phyloP scores from a whole-genome alignment of 495 filamentous ascomycete genomes.

The Aspergillus homomorphus region DNA sequence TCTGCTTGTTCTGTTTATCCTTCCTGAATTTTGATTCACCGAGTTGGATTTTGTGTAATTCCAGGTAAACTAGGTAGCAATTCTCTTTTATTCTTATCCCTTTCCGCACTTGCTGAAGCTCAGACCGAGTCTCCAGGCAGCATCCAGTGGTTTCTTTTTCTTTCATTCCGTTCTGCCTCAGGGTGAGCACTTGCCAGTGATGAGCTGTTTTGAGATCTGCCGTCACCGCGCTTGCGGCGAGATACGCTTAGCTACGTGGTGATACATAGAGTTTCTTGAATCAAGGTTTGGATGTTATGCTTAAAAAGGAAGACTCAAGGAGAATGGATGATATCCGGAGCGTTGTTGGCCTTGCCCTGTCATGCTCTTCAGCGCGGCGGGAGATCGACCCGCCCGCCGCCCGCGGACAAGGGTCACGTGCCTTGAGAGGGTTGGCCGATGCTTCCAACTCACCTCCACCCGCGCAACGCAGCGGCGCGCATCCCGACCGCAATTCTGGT shows the following conservation, averaged over 20 bases:
- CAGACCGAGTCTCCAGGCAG: background rate
- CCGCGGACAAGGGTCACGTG: conserved; percentile 1
- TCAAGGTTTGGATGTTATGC: too few species aligned
- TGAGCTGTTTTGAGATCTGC: too few species aligned
- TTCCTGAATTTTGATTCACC: background rate
- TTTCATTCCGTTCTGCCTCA: too few species aligned
- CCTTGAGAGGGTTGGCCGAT: background rate
- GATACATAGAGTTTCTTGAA: too few species aligned
- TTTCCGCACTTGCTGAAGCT: background rate
- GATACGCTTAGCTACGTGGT: too few species aligned
- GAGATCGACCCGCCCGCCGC: conserved; percentile 8
- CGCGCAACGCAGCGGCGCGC: too few species aligned
- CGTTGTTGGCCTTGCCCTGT: too few species aligned
- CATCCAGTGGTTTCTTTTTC: too few species aligned
- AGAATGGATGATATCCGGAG: too few species aligned
- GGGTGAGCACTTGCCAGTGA: too few species aligned
- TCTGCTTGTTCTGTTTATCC: background rate
- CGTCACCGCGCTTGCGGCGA: too few species aligned
- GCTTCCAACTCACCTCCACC: background rate
- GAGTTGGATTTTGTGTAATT: background rate
- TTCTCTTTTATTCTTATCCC: background rate
- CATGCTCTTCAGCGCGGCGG: background rate
- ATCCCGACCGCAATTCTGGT: background rate
- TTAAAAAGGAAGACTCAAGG: too few species aligned
- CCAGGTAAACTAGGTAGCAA: background rate